phyloP scores from a whole-genome alignment of 192 early-diverging fungal genomes.

The Phycomyces blakesleeanus region DNA sequence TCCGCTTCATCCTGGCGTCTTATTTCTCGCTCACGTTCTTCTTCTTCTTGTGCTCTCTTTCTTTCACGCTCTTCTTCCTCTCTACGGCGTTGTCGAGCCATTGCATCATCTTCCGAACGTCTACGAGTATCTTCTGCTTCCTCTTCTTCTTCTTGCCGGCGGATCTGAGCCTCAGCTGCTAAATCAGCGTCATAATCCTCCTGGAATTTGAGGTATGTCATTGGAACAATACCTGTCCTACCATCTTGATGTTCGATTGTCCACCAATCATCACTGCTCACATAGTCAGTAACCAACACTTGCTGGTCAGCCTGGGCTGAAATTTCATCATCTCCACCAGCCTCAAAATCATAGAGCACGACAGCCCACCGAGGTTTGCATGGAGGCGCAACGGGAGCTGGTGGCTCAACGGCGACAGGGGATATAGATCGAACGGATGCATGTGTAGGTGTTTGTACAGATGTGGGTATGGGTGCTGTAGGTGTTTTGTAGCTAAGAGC shows the following conservation, averaged over 20 bases:
- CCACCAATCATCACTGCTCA: slow-evolving; percentile 90
- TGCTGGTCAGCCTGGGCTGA: slow-evolving; percentile 77
- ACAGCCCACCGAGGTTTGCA: slow-evolving; percentile 36
- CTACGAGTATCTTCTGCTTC: slow-evolving; percentile 22
- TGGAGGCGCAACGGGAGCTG: slow-evolving; percentile 6
- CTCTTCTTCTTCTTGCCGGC: slow-evolving; percentile 26
- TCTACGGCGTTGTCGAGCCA: slow-evolving; percentile 8
- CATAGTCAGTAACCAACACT: slow-evolving; percentile 79
- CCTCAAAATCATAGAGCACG: slow-evolving; percentile 82
- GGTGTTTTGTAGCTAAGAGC: neutral
- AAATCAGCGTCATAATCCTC: slow-evolving; percentile 21
- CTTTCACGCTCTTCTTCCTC: slow-evolving; percentile 24
- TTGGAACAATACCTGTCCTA: slow-evolving; percentile 77
- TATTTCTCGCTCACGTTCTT: slow-evolving; percentile 14
- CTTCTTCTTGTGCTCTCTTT: slow-evolving; percentile 19
- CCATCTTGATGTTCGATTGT: slow-evolving; percentile 57
- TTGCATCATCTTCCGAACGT: slow-evolving; percentile 27
- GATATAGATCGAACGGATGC: slow-evolving; percentile 5
- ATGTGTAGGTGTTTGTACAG: neutral
- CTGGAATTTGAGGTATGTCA: slow-evolving; percentile 54
- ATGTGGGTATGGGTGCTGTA: neutral
- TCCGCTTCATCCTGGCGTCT: slow-evolving; percentile 19
- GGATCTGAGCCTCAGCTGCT: slow-evolving; percentile 12
- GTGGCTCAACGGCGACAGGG: neutral
- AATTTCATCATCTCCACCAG: slow-evolving; percentile 81